These are phyloP conservation scores for Torrubiellomyces zombiae DNA, from an alignment of 2,329 filamentous ascomycete genomes.

Conservation along the genomic window DNA sequence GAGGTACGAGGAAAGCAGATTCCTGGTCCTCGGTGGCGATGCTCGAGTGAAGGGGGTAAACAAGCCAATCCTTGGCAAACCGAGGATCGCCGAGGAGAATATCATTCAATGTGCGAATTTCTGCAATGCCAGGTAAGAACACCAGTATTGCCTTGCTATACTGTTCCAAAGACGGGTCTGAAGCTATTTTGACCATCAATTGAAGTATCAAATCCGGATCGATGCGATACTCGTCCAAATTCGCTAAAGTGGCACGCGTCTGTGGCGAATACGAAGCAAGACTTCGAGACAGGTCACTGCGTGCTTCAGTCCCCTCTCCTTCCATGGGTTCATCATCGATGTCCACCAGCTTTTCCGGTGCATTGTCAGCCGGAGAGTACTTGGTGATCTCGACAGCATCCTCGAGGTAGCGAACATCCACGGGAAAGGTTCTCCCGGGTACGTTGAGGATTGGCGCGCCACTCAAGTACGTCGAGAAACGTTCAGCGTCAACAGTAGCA, in stretches of 20 bases:
- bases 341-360: constrained; percentile 37
- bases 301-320: constrained; percentile 32
- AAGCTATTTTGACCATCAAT: constrained; percentile 61
- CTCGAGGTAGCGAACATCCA: constrained; percentile 74
- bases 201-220: constrained; percentile 76
- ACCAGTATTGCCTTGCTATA: constrained; percentile 89
- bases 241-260: constrained; percentile 57
- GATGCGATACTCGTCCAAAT: constrained; percentile 81
- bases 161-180: constrained; percentile 42
- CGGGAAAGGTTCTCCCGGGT: constrained; percentile 85
- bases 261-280: constrained; percentile 58
- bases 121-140: constrained; percentile 85
- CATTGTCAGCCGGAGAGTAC: constrained; percentile 36
- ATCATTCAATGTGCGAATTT: constrained; percentile 80
- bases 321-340: constrained; percentile 44
- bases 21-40: constrained; percentile 96
- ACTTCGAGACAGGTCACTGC: constrained; percentile 43
- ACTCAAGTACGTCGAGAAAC: constrained; percentile 77
- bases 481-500: constrained; percentile 82
- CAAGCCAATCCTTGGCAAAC: constrained; percentile 63
- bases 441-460: constrained; percentile 78
- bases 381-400: constrained; percentile 82
- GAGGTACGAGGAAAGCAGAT: constrained; percentile 74
- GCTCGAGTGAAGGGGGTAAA: constrained; percentile 83
- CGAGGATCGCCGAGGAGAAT: constrained; percentile 60